A percentile compares a stretch with the other conserved stretches of the same genome.
These are phyloP conservation scores for Ceratobasidium papillatum DNA, from an alignment of 1,284 basidiomycete species.

Conservation along the genomic window DNA sequence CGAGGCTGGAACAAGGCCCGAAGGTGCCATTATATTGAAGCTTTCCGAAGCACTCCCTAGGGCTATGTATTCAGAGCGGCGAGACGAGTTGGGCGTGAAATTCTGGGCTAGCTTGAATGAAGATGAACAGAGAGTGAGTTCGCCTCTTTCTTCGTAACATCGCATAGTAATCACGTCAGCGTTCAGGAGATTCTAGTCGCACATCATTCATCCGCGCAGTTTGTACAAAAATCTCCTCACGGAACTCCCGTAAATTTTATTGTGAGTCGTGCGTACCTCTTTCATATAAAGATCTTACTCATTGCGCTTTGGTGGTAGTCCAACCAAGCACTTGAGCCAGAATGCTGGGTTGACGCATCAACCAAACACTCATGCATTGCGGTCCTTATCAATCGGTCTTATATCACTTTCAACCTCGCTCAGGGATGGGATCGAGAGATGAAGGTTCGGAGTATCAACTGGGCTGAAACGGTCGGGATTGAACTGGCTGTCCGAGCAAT, in stretches of 20 bases:
- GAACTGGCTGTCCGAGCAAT: not conserved
- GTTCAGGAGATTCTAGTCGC: not conserved
- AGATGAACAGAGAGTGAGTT: not conserved
- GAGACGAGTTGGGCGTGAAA: not conserved
- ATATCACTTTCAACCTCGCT: not conserved
- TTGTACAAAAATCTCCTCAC: not conserved
- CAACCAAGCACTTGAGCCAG: not conserved
- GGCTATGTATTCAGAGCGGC: not conserved
- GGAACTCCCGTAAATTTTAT: not conserved
- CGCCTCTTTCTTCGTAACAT: not conserved
- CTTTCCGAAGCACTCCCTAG: not conserved
- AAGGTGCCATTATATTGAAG: not conserved
- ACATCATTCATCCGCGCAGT: not conserved
- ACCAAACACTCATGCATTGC: not conserved
- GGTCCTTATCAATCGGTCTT: not conserved
- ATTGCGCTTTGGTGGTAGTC: no score
- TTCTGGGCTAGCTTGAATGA: not conserved
- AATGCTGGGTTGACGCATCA: constrained; percentile 7
- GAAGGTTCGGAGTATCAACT: not conserved
- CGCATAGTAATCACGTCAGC: not conserved
- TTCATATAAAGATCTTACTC: not conserved
- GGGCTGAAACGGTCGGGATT: not conserved
- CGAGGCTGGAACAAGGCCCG: no score
- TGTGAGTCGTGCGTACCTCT: not conserved
- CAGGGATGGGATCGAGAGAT: not conserved